Percentiles rank a stretch among this genome's conserved stretches.
phyloP scores from a whole-genome alignment of 768 basidiomycete species.

The Mycena sanguinolenta region DNA sequence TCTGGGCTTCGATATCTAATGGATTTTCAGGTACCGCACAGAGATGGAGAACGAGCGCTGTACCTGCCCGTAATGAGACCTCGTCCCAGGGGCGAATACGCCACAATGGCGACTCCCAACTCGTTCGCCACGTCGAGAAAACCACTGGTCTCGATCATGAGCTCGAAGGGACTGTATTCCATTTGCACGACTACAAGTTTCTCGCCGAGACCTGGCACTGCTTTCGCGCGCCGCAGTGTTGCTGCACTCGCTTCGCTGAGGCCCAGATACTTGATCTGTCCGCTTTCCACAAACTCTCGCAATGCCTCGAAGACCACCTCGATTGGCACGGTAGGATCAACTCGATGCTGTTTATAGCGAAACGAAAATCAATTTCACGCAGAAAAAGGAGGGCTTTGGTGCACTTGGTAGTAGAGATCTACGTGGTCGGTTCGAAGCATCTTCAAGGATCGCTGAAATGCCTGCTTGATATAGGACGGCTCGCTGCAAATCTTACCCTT shows the following conservation, averaged over 20 bases:
- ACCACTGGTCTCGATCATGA: conserved; percentile 35
- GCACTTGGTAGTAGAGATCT: conserved; percentile 50
- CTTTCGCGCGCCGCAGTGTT: conserved; percentile 45
- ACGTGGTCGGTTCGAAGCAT: conserved; percentile 44
- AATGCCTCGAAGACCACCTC: conserved; percentile 41
- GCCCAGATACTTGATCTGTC: conserved; percentile 48
- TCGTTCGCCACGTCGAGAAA: conserved; percentile 42
- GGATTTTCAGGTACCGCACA: not conserved
- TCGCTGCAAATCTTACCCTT: conserved; percentile 46
- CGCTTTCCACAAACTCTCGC: conserved; percentile 39
- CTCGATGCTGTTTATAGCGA: conserved; percentile 31
- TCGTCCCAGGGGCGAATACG: conserved; percentile 50
- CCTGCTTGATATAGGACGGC: conserved; percentile 46
- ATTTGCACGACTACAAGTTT: conserved; percentile 42
- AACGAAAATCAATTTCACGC: not conserved
- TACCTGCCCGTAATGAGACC: conserved; percentile 49
- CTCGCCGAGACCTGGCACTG: conserved; percentile 41
- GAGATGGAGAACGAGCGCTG: not conserved
- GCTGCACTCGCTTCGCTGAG: conserved; percentile 46
- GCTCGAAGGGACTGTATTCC: conserved; percentile 44
- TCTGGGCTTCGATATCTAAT: conserved; percentile 32
- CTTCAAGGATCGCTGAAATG: conserved; percentile 47
- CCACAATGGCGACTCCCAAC: conserved; percentile 46
- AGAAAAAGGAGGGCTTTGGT: not conserved
- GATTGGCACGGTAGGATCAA: conserved; percentile 37